Percentiles rank a stretch among this genome's conserved stretches.
Conservation (phyloP, 768 basidiomycete species). For the Hygrophoropsis aurantiaca region DNA sequence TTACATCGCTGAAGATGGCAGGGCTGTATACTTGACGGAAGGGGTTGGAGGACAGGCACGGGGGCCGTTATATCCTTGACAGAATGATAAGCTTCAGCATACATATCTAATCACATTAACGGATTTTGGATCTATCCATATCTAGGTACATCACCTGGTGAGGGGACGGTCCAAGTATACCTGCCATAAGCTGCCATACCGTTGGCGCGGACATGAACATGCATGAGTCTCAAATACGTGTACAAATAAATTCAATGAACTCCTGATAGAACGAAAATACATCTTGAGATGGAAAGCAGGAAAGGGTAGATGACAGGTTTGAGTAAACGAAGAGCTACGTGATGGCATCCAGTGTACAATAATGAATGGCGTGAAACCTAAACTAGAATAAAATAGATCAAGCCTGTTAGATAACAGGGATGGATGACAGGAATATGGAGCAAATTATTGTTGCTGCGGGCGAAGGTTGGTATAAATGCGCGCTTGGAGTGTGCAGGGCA, state of each 20-base stretch:
- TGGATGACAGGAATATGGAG: conserved; percentile 11
- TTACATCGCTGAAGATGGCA: conserved; percentile 57
- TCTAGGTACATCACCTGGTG: too few species aligned
- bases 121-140: too few species aligned
- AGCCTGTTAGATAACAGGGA: conserved; percentile 14
- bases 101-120: too few species aligned
- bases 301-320: too few species aligned
- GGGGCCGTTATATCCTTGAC: conserved; percentile 35
- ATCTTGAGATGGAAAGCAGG: too few species aligned
- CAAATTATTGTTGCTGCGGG: background rate
- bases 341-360: conserved; percentile 1
- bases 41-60: conserved; percentile 60
- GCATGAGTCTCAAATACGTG: too few species aligned
- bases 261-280: too few species aligned
- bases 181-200: too few species aligned
- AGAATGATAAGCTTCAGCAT: background rate
- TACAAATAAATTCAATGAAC: too few species aligned
- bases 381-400: conserved; percentile 10
- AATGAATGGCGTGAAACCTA: conserved; percentile 12
- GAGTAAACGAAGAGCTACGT: conserved; percentile 8
- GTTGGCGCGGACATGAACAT: too few species aligned
- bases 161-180: too few species aligned
- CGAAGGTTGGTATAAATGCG: conserved; percentile 10
- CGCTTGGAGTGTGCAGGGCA: conserved; percentile 7
- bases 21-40: conserved; percentile 58